Evolutionary conservation across 2,329 filamentous ascomycete species (phyloP).

Genomic region (Trichoderma simmonsii): DNA sequence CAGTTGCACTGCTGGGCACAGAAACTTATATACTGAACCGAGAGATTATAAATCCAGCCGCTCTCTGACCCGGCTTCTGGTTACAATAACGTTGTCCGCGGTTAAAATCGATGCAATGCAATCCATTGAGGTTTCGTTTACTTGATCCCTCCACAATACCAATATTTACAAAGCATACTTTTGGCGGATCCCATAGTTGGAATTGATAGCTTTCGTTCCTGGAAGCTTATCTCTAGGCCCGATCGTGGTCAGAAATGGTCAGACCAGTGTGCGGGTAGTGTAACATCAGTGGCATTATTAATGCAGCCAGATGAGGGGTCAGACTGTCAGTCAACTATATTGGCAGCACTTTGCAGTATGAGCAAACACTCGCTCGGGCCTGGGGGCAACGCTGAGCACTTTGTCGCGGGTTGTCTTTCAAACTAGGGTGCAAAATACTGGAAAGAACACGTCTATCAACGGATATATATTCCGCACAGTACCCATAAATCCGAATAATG

Average conservation of each 20-base stretch:
- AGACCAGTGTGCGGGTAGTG: background rate
- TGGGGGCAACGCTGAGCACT: background rate
- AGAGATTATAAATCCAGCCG: background rate
- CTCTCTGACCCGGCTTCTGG: background rate
- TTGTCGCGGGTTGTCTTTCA: background rate
- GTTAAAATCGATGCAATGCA: too few relatives aligned
- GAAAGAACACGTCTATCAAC: background rate
- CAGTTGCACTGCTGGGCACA: background rate
- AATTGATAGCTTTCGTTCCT: too few relatives aligned
- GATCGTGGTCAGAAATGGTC: background rate
- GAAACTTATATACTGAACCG: background rate
- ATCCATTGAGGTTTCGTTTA: too few relatives aligned
- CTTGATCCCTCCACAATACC: too few relatives aligned
- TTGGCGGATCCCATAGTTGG: too few relatives aligned
- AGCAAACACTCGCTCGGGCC: too few relatives aligned
- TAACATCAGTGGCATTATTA: background rate
- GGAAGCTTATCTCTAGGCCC: background rate
- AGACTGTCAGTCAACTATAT: background rate
- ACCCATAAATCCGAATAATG: background rate
- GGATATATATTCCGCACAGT: background rate
- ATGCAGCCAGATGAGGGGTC: background rate
- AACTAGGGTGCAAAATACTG: background rate
- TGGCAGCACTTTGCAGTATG: background rate
- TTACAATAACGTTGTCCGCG: too few relatives aligned
- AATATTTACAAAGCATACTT: too few relatives aligned